These are phyloP conservation scores for Kodamaea lidongshanica DNA, from an alignment of 805 yeast genomes.

Conservation along the genomic window DNA sequence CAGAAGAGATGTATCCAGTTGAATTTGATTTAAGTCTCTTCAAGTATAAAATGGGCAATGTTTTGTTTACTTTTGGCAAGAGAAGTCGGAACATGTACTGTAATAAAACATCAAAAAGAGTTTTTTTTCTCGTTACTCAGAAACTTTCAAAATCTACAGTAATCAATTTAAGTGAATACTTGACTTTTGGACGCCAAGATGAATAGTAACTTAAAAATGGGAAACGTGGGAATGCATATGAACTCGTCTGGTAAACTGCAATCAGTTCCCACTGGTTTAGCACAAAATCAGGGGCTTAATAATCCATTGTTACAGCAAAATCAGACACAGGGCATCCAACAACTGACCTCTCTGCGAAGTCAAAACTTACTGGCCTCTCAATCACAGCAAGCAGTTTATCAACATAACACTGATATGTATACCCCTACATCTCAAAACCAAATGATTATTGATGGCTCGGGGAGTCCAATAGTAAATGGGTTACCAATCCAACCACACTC, in stretches of 20 bases:
- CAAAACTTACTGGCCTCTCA: too few species aligned
- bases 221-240: conserved; percentile 10
- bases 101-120: too few species aligned
- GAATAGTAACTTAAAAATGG: conserved; percentile 11
- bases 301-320: conserved; percentile 4
- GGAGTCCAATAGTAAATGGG: conserved; percentile 6
- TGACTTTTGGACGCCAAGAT: conserved; percentile 1
- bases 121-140: too few species aligned
- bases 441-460: conserved; percentile 4
- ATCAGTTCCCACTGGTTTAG: conserved; percentile 7
- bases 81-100: too few species aligned
- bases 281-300: conserved; percentile 9
- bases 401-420: conserved; percentile 7
- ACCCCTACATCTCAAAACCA: conserved; percentile 4
- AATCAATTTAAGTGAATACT: too few species aligned
- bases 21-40: too few species aligned
- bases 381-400: too few species aligned
- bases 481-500: too few species aligned
- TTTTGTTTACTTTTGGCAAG: too few species aligned
- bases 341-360: conserved; percentile 3
- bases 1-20: too few species aligned
- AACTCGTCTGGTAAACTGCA: conserved; percentile 8
- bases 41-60: too few species aligned
- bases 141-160: too few species aligned
- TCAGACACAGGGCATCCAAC: conserved; percentile 3